A percentile compares a stretch with the other conserved stretches of the same genome.
These are phyloP conservation scores for Xylaria intraflava DNA, from an alignment of 495 filamentous ascomycete species.

Conservation along the genomic window DNA sequence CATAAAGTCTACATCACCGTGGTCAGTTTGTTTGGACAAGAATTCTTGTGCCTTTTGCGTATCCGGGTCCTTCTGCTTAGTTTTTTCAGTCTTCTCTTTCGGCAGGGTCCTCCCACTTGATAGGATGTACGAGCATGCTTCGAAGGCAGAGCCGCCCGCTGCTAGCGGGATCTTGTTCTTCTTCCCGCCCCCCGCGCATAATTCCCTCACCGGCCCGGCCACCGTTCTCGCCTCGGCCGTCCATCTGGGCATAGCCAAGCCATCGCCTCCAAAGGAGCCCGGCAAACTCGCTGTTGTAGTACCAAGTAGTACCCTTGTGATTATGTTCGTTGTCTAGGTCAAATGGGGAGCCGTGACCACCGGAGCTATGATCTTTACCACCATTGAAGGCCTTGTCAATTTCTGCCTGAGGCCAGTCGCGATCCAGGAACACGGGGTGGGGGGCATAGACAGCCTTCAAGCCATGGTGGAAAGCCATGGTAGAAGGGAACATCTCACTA, in stretches of 20 bases:
- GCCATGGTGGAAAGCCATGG: conserved; percentile 81
- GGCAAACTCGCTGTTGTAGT: conserved; percentile 84
- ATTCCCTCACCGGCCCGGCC: conserved; percentile 52
- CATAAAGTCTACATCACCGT: conserved; percentile 7
- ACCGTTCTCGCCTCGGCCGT: conserved; percentile 57
- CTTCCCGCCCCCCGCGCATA: conserved; percentile 61
- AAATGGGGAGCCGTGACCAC: conserved; percentile 62
- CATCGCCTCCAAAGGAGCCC: conserved; percentile 80
- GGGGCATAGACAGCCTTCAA: conserved; percentile 92
- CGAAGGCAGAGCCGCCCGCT: conserved; percentile 85
- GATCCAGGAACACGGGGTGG: conserved; percentile 84
- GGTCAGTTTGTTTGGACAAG: conserved; percentile 12
- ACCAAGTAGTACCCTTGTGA: conserved; percentile 85
- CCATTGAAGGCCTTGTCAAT: conserved; percentile 80
- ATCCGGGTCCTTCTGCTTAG: not conserved
- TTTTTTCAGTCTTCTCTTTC: conserved; percentile 20
- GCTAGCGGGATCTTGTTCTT: conserved; percentile 45
- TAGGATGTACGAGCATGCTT: conserved; percentile 83
- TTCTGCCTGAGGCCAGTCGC: conserved; percentile 62
- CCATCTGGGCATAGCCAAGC: conserved; percentile 70
- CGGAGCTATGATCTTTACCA: conserved; percentile 66
- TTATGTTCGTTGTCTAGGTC: conserved; percentile 83
- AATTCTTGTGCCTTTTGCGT: not conserved
- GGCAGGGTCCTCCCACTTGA: conserved; percentile 58
- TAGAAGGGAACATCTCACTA: conserved; percentile 88